Conservation (phyloP, 164 flowering plant genomes). For the Liriodendron chinense region DNA sequence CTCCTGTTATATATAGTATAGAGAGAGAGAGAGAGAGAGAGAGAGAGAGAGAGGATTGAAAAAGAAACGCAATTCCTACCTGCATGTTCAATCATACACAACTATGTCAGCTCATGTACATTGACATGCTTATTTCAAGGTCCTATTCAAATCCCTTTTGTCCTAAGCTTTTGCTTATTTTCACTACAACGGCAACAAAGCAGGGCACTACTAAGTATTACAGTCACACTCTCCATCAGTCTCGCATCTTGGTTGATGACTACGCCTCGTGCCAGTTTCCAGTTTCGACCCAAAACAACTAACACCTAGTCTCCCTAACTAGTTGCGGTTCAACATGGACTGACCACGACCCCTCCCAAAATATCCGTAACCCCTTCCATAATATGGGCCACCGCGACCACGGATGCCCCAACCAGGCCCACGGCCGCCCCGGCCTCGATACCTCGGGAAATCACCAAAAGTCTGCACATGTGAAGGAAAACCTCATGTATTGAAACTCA, state of each 20-base stretch:
- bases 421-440: conserved; percentile 71
- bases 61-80: background rate
- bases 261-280: background rate
- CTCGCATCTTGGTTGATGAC: background rate
- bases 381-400: conserved; percentile 34
- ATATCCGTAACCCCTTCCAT: conserved; percentile 67
- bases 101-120: conserved; percentile 9
- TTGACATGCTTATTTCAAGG: conserved; percentile 1
- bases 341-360: conserved; percentile 52
- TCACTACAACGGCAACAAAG: too few species aligned
- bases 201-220: background rate
- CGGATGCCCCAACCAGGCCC: conserved; percentile 60
- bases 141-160: background rate
- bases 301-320: background rate
- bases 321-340: conserved; percentile 8
- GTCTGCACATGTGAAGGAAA: conserved; percentile 41
- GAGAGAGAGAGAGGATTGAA: background rate
- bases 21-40: background rate
- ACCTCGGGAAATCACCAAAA: conserved; percentile 65
- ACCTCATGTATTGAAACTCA: background rate
- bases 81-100: background rate
- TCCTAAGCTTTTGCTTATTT: background rate
- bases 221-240: conserved; percentile 6
- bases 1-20: too few species aligned
- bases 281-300: background rate